phyloP scores from a whole-genome alignment of 176 grass and related monocot species.

The maize (Zea mays) region Zm-B73-REFERENCE-NAM-5.0 NC_050103.1:30013501-30014000 shows the following conservation, averaged over 20 bases:
- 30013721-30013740: conserved; percentile 33
- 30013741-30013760: conserved; percentile 50
- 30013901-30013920: conserved; percentile 60
- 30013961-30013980: conserved; percentile 80
- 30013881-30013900: conserved; percentile 48
- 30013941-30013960: conserved; percentile 90
- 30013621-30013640: conserved; percentile 58
- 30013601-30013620: conserved; percentile 16
- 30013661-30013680: conserved; percentile 46
- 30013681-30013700: no score
- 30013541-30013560: not conserved
- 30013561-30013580: no score
- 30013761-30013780: conserved; percentile 47
- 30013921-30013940: conserved; percentile 77
- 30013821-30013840: conserved; percentile 53
- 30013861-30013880: conserved; percentile 41
- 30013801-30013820: conserved; percentile 49
- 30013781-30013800: conserved; percentile 54
- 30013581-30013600: no score
- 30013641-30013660: conserved; percentile 71
- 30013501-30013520: conserved; percentile 12
- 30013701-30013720: conserved; percentile 40
- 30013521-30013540: conserved; percentile 21
- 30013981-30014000: conserved; percentile 80
- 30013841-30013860: conserved; percentile 40